A percentile compares a stretch with the other conserved stretches of the same genome.
phyloP scores from a whole-genome alignment of 306 rosid species.

The Cicer arietinum region DNA sequence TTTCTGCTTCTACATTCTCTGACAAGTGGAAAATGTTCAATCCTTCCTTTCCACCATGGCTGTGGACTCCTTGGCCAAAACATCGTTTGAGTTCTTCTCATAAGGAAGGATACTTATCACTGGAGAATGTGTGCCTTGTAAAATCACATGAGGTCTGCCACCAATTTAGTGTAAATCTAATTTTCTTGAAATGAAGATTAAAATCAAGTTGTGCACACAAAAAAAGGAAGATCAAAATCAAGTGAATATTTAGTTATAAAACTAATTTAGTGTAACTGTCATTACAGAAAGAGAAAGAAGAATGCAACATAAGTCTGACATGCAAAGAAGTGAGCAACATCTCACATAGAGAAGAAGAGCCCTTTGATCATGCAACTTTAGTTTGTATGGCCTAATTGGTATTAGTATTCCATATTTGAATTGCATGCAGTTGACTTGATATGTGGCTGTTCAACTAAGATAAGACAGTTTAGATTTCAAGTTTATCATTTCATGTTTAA shows the following conservation, averaged over 20 bases:
- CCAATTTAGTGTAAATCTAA: conserved; percentile 22
- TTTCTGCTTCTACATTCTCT: conserved; percentile 62
- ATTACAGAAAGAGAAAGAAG: conserved; percentile 56
- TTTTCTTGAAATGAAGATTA: neutral
- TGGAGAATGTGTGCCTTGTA: conserved; percentile 62
- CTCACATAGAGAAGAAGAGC: conserved; percentile 55
- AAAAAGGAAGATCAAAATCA: too few species aligned
- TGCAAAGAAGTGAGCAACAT: conserved; percentile 43
- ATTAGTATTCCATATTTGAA: too few species aligned
- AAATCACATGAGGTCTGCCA: conserved; percentile 47
- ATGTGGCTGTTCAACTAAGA: too few species aligned
- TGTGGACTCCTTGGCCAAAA: conserved; percentile 60
- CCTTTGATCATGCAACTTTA: conserved; percentile 65
- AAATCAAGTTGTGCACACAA: too few species aligned
- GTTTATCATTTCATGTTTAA: too few species aligned
- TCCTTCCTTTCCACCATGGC: conserved; percentile 67
- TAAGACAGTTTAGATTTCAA: too few species aligned
- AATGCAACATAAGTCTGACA: conserved; percentile 35
- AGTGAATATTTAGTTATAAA: too few species aligned
- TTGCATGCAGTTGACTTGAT: too few species aligned
- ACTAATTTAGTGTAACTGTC: neutral
- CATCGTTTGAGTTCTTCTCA: conserved; percentile 47
- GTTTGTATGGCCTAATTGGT: conserved; percentile 55
- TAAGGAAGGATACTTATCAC: conserved; percentile 71
- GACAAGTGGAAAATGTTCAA: conserved; percentile 64